phyloP scores from a whole-genome alignment of 2,329 filamentous ascomycete genomes.

The Colletotrichum graminicola region DNA sequence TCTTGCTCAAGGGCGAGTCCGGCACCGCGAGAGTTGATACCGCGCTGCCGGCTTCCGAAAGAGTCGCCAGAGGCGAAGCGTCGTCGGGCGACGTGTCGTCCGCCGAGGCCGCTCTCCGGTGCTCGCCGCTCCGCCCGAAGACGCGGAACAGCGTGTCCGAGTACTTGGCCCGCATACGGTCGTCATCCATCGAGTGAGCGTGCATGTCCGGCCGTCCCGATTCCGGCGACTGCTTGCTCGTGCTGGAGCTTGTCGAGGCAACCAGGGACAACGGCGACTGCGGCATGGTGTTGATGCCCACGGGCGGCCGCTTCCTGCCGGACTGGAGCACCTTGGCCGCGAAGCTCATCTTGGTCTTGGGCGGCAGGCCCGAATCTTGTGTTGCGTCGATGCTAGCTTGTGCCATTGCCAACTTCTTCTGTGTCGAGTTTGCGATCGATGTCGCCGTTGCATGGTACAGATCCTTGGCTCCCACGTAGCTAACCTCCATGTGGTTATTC shows the following conservation, averaged over 20 bases:
- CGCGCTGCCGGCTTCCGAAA: slow-evolving; percentile 17
- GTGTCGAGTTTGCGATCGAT: slow-evolving; percentile 42
- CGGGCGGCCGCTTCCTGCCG: slow-evolving; percentile 37
- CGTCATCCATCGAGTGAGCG: slow-evolving; percentile 35
- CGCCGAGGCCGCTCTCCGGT: slow-evolving; percentile 27
- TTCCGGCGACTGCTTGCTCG: neutral
- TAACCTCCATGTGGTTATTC: slow-evolving; percentile 42
- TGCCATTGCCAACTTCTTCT: slow-evolving; percentile 4
- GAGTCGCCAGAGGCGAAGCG: neutral
- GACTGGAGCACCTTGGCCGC: slow-evolving; percentile 38
- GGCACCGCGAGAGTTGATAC: slow-evolving; percentile 4
- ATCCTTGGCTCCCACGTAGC: slow-evolving; percentile 42
- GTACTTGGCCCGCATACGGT: slow-evolving; percentile 36
- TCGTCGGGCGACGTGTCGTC: slow-evolving; percentile 14
- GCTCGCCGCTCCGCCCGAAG: slow-evolving; percentile 39
- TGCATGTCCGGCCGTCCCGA: slow-evolving; percentile 16
- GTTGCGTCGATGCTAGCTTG: slow-evolving; percentile 20
- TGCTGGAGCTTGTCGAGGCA: slow-evolving; percentile 1
- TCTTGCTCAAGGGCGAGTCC: slow-evolving; percentile 15
- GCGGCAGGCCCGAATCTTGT: slow-evolving; percentile 3
- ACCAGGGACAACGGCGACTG: neutral
- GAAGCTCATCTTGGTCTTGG: slow-evolving; percentile 36
- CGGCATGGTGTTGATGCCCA: slow-evolving; percentile 30
- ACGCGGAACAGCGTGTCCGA: slow-evolving; percentile 39
- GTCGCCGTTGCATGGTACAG: slow-evolving; percentile 46